These are phyloP conservation scores for Aureobasidium sp. DNA, from an alignment of 2,329 filamentous ascomycete species.

Conservation along the genomic window DNA sequence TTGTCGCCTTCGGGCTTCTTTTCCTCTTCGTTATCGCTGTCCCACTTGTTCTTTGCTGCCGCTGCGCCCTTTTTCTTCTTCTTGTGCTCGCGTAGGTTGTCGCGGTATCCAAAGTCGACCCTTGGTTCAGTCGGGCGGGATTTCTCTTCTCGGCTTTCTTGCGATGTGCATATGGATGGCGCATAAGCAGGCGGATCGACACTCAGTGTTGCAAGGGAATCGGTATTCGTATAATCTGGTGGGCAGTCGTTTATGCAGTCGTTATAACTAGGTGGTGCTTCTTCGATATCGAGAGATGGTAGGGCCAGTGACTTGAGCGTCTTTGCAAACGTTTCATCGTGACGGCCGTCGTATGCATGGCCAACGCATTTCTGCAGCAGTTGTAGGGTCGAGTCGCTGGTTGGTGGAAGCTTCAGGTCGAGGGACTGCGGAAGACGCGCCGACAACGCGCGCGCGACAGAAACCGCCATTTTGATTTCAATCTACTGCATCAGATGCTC, in stretches of 20 bases:
- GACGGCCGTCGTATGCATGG: background rate
- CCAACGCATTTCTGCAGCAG: constrained; percentile 9
- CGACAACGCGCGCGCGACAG: constrained; percentile 11
- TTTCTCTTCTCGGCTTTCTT: background rate
- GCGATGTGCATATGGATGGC: background rate
- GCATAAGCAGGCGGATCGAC: background rate
- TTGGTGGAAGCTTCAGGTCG: constrained; percentile 3
- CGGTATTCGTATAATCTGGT: constrained; percentile 39
- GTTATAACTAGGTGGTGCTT: constrained; percentile 37
- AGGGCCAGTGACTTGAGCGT: background rate
- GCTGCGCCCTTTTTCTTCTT: constrained; percentile 46
- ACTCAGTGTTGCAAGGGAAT: constrained; percentile 29
- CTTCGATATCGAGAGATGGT: background rate
- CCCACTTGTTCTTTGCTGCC: constrained; percentile 33
- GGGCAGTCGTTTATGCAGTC: constrained; percentile 38
- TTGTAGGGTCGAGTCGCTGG: background rate
- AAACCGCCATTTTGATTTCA: background rate
- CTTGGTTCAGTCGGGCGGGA: constrained; percentile 18
- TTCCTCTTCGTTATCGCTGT: constrained; percentile 43
- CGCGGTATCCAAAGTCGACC: constrained; percentile 53
- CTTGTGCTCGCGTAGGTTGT: constrained; percentile 45
- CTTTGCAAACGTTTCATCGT: background rate
- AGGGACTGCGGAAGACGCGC: constrained; percentile 3
- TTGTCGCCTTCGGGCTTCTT: constrained; percentile 38
- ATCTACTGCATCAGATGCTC: background rate